Evolutionary conservation across 208 protist genomes (phyloP).

Genomic region (Crithidia thermophila): DNA sequence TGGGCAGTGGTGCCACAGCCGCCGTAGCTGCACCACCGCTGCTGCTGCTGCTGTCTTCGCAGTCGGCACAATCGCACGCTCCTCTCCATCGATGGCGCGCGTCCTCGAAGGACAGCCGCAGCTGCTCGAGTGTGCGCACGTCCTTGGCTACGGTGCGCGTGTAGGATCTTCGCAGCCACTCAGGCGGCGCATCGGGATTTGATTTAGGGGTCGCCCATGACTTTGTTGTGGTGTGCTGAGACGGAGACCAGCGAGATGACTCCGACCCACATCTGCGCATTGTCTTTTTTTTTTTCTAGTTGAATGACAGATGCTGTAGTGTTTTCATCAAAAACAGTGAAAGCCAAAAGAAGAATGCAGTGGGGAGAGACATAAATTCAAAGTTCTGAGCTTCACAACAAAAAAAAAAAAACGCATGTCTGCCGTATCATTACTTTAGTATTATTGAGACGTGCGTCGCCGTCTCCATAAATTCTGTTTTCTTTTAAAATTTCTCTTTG

Average conservation of each 20-base stretch:
- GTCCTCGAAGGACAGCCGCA: slow-evolving; percentile 61
- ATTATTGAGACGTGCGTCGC: too few species aligned
- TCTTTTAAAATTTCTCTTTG: too few species aligned
- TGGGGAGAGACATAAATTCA: too few species aligned
- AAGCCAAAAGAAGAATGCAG: too few species aligned
- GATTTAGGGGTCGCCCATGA: background rate
- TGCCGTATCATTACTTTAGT: too few species aligned
- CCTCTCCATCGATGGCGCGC: slow-evolving; percentile 47
- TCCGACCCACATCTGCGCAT: background rate
- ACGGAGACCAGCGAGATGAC: background rate
- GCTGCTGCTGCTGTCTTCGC: too few species aligned
- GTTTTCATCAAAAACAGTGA: too few species aligned
- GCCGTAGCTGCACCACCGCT: background rate
- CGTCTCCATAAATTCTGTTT: too few species aligned
- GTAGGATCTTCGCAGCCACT: slow-evolving; percentile 54
- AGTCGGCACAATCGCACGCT: too few species aligned
- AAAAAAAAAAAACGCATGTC: too few species aligned
- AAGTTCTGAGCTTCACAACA: too few species aligned
- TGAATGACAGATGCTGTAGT: background rate
- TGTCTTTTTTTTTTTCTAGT: background rate
- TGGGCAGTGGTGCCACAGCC: background rate
- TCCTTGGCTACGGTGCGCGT: slow-evolving; percentile 58
- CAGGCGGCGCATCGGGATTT: background rate
- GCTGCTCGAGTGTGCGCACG: slow-evolving; percentile 38
- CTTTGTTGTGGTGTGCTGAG: background rate